Conservation (phyloP, 1,284 basidiomycete genomes). For the Dichomitus squalens region DNA sequence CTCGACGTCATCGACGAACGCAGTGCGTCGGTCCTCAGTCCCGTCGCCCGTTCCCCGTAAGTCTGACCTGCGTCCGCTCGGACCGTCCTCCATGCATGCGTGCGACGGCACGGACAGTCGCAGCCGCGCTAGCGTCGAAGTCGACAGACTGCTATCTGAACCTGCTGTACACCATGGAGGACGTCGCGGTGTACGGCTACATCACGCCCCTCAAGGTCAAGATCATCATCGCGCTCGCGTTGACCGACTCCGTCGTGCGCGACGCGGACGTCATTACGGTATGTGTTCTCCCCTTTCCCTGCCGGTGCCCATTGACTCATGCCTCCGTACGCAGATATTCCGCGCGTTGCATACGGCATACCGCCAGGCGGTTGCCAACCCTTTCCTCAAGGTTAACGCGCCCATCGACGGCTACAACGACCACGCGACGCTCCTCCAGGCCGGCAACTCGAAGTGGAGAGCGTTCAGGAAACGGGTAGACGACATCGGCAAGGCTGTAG, state of each 20-base stretch:
- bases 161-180: conserved; percentile 78
- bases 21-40: conserved; percentile 30
- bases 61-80: conserved; percentile 6
- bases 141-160: conserved; percentile 75
- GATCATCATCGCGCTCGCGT: conserved; percentile 72
- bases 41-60: conserved; percentile 7
- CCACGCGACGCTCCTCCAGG: conserved; percentile 54
- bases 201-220: conserved; percentile 81
- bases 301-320: background rate
- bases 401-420: conserved; percentile 51
- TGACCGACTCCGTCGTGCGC: conserved; percentile 77
- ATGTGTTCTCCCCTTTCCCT: conserved; percentile 24
- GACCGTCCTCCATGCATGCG: background rate
- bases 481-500: conserved; percentile 63
- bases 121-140: conserved; percentile 52
- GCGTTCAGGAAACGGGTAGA: conserved; percentile 69
- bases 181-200: conserved; percentile 82
- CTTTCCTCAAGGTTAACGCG: conserved; percentile 67
- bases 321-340: conserved; percentile 56
- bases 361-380: conserved; percentile 75
- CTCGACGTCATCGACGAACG: conserved; percentile 82
- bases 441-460: conserved; percentile 69
- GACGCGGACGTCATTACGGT: conserved; percentile 75
- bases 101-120: conserved; percentile 37
- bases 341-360: conserved; percentile 83